phyloP scores from a whole-genome alignment of 2,329 filamentous ascomycete species.

The Aspergillus bombycis region DNA sequence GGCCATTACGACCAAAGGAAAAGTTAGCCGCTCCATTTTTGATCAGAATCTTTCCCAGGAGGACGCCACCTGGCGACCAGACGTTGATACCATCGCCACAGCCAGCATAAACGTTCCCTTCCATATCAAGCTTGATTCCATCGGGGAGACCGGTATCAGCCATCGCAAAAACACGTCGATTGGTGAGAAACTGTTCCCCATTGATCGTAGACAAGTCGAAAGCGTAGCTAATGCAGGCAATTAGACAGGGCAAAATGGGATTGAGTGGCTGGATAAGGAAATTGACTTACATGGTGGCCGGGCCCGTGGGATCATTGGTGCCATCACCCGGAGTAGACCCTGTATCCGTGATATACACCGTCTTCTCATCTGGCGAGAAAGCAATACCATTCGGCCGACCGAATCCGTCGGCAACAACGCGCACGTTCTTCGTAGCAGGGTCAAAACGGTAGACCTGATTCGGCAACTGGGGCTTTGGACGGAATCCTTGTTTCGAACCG shows the following conservation, averaged over 20 bases:
- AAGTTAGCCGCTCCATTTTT: conserved; percentile 54
- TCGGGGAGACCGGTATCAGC: conserved; percentile 51
- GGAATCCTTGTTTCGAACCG: conserved; percentile 37
- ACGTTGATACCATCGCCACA: conserved; percentile 60
- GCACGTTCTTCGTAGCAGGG: conserved; percentile 40
- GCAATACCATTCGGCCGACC: conserved; percentile 46
- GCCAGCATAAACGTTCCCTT: conserved; percentile 60
- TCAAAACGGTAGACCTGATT: conserved; percentile 45
- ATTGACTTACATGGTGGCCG: conserved; percentile 34
- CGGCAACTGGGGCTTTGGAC: conserved; percentile 38
- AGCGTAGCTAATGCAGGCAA: conserved; percentile 42
- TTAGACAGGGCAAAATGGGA: neutral
- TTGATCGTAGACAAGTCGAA: conserved; percentile 48
- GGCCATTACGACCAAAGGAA: conserved; percentile 48
- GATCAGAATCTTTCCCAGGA: conserved; percentile 62
- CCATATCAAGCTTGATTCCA: conserved; percentile 53
- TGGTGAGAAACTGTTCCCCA: conserved; percentile 48
- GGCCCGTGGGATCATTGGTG: conserved; percentile 18
- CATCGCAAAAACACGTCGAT: conserved; percentile 58
- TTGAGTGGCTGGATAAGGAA: neutral
- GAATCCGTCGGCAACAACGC: conserved; percentile 43
- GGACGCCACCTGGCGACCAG: conserved; percentile 53
- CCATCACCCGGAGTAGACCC: conserved; percentile 32
- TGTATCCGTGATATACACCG: conserved; percentile 47
- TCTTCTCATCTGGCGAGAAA: conserved; percentile 44